Evolutionary conservation across 176 grass and related monocot species (phyloP).

Genomic region (Carex scoparia): DNA sequence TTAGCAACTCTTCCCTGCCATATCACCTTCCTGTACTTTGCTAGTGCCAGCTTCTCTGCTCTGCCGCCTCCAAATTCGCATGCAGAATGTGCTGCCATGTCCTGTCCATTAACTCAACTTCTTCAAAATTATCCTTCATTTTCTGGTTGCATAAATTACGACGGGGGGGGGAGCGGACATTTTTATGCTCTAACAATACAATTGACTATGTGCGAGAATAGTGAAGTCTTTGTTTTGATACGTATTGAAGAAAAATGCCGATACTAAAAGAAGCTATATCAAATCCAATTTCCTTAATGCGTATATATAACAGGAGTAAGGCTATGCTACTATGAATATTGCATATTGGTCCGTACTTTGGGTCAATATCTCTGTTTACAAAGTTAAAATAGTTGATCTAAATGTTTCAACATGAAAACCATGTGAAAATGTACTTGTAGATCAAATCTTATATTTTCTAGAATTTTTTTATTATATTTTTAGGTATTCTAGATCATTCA

Average conservation of each 20-base stretch:
- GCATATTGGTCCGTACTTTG: too few relatives aligned
- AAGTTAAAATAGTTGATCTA: too few relatives aligned
- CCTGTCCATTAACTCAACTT: slow-evolving; percentile 32
- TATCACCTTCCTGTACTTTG: slow-evolving; percentile 89
- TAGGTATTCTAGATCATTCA: too few relatives aligned
- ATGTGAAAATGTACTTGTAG: too few relatives aligned
- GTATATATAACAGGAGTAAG: too few relatives aligned
- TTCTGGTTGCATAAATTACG: too few relatives aligned
- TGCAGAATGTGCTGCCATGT: slow-evolving; percentile 95
- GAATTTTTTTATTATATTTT: too few relatives aligned
- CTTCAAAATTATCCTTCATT: neutral
- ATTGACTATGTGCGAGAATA: neutral
- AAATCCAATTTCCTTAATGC: neutral
- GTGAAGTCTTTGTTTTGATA: neutral
- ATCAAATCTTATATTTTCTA: too few relatives aligned
- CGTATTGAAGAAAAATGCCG: neutral
- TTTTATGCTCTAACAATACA: neutral
- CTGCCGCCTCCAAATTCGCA: slow-evolving; percentile 85
- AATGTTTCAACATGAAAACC: too few relatives aligned
- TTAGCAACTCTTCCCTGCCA: slow-evolving; percentile 92
- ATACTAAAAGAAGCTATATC: neutral
- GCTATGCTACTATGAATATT: too few relatives aligned
- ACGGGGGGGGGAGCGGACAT: too few relatives aligned
- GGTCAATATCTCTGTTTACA: too few relatives aligned
- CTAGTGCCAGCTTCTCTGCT: slow-evolving; percentile 80